Evolutionary conservation across 2,329 filamentous ascomycete species (phyloP).

Genomic region (Trichophyton mentagrophytes): DNA sequence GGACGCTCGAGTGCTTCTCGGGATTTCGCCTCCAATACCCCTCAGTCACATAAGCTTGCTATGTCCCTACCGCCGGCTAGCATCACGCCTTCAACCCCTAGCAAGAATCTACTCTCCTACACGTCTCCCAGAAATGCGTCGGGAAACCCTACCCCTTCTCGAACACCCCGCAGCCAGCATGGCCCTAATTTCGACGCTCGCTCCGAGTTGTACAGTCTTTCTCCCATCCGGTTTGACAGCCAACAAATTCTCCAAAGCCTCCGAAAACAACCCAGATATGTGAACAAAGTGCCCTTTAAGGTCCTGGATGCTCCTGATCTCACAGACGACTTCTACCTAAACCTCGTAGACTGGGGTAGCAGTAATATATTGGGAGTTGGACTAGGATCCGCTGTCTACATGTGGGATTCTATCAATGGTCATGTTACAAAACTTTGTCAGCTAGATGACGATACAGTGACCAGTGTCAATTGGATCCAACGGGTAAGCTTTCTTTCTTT

Average conservation of each 20-base stretch:
- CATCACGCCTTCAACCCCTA: slow-evolving; percentile 83
- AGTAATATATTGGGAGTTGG: slow-evolving; percentile 90
- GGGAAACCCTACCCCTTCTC: slow-evolving; percentile 76
- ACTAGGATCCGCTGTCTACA: slow-evolving; percentile 83
- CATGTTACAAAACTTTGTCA: slow-evolving; percentile 90
- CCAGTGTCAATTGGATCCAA: slow-evolving; percentile 97
- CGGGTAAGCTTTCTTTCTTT: slow-evolving; percentile 38
- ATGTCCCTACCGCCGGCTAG: slow-evolving; percentile 55
- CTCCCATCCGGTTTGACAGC: slow-evolving; percentile 82
- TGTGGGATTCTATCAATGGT: slow-evolving; percentile 92
- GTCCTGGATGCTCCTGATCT: slow-evolving; percentile 92
- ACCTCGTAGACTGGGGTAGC: slow-evolving; percentile 94
- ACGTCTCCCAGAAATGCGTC: slow-evolving; percentile 61
- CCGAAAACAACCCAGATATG: slow-evolving; percentile 72
- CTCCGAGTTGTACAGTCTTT: slow-evolving; percentile 90
- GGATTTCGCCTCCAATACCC: slow-evolving; percentile 65
- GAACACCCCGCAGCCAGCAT: slow-evolving; percentile 78
- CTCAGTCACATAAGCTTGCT: slow-evolving; percentile 52
- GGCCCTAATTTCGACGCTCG: slow-evolving; percentile 78
- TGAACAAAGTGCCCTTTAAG: slow-evolving; percentile 96
- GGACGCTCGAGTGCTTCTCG: slow-evolving; percentile 39
- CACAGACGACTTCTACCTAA: slow-evolving; percentile 95
- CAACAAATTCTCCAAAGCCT: slow-evolving; percentile 89
- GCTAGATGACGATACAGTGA: slow-evolving; percentile 82
- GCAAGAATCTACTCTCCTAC: slow-evolving; percentile 94